Evolutionary conservation across 2,329 filamentous ascomycete genomes (phyloP), one percentile per base, ranked within the genome.

Genomic region (Immersiporthe knoxdaviesiana): DNA sequence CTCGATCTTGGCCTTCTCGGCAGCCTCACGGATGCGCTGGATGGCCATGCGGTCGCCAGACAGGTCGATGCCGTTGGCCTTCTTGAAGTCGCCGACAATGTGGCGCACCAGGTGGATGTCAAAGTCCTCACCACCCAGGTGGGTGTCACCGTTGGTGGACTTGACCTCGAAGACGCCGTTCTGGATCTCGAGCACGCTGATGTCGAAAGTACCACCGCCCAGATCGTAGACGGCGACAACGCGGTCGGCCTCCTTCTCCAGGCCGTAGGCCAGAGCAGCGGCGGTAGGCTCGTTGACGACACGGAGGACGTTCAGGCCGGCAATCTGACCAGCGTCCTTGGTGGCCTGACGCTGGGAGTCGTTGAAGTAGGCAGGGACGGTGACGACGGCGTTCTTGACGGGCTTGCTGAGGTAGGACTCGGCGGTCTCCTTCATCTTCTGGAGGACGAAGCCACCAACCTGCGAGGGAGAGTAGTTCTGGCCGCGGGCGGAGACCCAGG

Each of bases 351-450:
- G 92, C 85, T 98, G 94, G 71, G 93, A 94, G 83, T 98, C 94
- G 84, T 98, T 98, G 89, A 98, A 98, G 88, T 98, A 98, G 77
- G 94, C 94, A 73, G 94, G 94, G 50, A 97, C 94, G 72, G 95
- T 98, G 76, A 98, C 95, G 72, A 98, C 95, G 76, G 94, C 95
- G 80, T 98, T 97, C 89, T 97, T 96, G 78, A 97, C 84, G 71
- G 89, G 89, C 87, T 94, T 97, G 84, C 92, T 90, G 74, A 97
- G 89, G 85, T 97, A 97, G 72, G 92, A 87, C 86, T 97, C 94
- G 74, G 95, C 95, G 65, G 95, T 98, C 88, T 97, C 95, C 90
- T 97, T 97, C 95, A 97, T 97, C 90, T 98, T 97, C 82, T 94
- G 91, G 77, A 98, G 89, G 74, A 97, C 88, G 82, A 97, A 97